These are phyloP conservation scores for Boletus reticulatus DNA, from an alignment of 768 basidiomycete species.

Conservation along the genomic window DNA sequence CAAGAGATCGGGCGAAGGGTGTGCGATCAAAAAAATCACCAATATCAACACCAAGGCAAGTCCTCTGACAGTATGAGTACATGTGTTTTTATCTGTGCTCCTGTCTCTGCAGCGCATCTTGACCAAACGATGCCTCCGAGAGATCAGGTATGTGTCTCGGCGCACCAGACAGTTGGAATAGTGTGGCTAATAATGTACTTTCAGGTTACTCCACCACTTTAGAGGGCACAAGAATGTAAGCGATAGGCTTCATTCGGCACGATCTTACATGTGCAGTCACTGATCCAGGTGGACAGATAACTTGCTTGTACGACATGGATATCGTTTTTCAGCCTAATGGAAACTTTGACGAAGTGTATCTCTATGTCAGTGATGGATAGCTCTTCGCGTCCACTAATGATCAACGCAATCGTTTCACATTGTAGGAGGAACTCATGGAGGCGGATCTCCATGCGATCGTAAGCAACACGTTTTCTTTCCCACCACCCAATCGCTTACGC, in stretches of 20 bases:
- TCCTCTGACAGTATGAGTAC: background rate
- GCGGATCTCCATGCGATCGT: constrained; percentile 99
- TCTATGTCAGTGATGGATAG: constrained; percentile 57
- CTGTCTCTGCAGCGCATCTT: constrained; percentile 68
- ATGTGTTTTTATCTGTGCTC: constrained; percentile 11
- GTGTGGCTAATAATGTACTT: constrained; percentile 14
- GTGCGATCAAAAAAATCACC: constrained; percentile 95
- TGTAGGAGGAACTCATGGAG: constrained; percentile 98
- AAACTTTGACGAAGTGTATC: constrained; percentile 95
- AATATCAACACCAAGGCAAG: constrained; percentile 87
- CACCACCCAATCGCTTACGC: background rate
- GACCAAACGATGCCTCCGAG: constrained; percentile 93
- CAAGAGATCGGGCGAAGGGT: constrained; percentile 79
- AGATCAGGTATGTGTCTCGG: constrained; percentile 68
- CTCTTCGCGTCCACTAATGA: background rate
- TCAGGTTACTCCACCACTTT: constrained; percentile 92
- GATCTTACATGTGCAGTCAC: background rate
- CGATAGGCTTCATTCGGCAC: constrained; percentile 21
- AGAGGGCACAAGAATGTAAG: constrained; percentile 96
- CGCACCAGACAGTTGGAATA: background rate
- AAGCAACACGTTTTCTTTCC: constrained; percentile 22
- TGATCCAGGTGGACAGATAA: constrained; percentile 59
- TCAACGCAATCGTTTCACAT: background rate
- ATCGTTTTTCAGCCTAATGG: constrained; percentile 90
- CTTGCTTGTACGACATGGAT: constrained; percentile 97